Percentiles rank a stretch among this genome's conserved stretches.
Conservation (phyloP, 345 rosid species). For the Chamaenerion angustifolium region DNA sequence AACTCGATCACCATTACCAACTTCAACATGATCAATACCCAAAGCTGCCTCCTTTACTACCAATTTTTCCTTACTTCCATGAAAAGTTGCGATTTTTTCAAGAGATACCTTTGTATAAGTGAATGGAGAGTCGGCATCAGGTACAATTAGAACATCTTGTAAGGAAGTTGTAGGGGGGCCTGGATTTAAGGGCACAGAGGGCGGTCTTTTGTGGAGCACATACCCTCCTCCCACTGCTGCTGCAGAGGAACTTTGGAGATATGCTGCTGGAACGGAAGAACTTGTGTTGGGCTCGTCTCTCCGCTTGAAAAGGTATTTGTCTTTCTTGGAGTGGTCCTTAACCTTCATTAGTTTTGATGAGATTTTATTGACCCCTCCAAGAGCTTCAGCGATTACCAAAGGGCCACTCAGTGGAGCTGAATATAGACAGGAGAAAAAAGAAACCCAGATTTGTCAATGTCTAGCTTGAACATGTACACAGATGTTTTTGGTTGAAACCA, state of each 20-base stretch:
- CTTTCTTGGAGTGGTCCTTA: slow-evolving; percentile 74
- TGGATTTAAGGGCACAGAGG: slow-evolving; percentile 9
- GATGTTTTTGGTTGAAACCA: too few relatives aligned
- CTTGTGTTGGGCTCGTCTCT: slow-evolving; percentile 31
- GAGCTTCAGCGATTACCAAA: slow-evolving; percentile 73
- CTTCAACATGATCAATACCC: slow-evolving; percentile 20
- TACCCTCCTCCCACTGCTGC: slow-evolving; percentile 29
- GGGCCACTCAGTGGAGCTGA: slow-evolving; percentile 98
- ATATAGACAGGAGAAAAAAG: slow-evolving; percentile 12
- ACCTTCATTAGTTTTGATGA: slow-evolving; percentile 50
- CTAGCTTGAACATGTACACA: too few relatives aligned
- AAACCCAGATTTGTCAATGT: not conserved
- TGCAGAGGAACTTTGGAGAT: slow-evolving; percentile 28
- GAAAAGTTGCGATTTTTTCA: slow-evolving; percentile 5
- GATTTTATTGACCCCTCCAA: slow-evolving; percentile 39
- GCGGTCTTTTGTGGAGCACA: slow-evolving; percentile 58
- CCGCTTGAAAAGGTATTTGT: slow-evolving; percentile 65
- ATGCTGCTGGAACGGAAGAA: slow-evolving; percentile 17
- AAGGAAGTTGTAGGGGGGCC: slow-evolving; percentile 24
- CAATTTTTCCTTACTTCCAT: slow-evolving; percentile 13
- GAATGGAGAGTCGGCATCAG: slow-evolving; percentile 7
- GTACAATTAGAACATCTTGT: slow-evolving; percentile 7
- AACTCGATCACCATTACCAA: slow-evolving; percentile 22
- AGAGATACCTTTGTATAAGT: slow-evolving; percentile 10
- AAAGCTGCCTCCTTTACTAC: slow-evolving; percentile 15